Evolutionary conservation across 257 asterid genomes (phyloP), one percentile per base, ranked within the genome.

Genomic region (Gentiana macrophylla): DNA sequence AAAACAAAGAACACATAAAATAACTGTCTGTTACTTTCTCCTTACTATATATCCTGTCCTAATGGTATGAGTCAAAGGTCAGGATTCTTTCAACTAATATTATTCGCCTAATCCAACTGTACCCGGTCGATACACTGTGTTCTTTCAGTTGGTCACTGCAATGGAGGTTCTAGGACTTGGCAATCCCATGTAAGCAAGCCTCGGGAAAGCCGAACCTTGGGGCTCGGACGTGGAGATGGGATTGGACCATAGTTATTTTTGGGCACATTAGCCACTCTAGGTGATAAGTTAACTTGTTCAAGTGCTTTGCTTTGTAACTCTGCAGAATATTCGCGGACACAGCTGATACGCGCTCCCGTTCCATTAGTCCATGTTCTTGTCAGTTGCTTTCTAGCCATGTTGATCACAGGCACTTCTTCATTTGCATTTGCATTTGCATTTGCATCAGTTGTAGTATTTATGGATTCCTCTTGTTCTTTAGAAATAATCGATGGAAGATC

Each of bases 191-290:
- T 79, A 78, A 12, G 98, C 65, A 52, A 90, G 80, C 74, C 94
- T 74, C 1, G 98, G 98, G 98, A 90, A 10, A 90, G 71, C 4
- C 74, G 91, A 62, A 82, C 37, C 71, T 76, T 86, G 0, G 96
- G 96, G 62, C 98, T 91, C 0, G 98, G 98, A 11, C 98, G 72
- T 33, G 98, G 98, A 0, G 98, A 91, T 47, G 98, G 98, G 72
- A 91, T 83, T 4, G 96, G 98, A 5, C 95, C 96, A 3, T 65
- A 81, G 60, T 61, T 78, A 67, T 52, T 62, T 55, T 69, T 38
- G n/a, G 79, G 66, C 47, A 75, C 83, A 5, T 52, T 52, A 6
- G 72, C 79, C 77, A 77, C 32, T 13, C 98, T 82, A 43, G 98
- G 98, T 6, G 98, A 91, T 37, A 91, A 79, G 64, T 91, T 81